Conservation (phyloP, 768 basidiomycete species). For the Mycena indigotica region DNA sequence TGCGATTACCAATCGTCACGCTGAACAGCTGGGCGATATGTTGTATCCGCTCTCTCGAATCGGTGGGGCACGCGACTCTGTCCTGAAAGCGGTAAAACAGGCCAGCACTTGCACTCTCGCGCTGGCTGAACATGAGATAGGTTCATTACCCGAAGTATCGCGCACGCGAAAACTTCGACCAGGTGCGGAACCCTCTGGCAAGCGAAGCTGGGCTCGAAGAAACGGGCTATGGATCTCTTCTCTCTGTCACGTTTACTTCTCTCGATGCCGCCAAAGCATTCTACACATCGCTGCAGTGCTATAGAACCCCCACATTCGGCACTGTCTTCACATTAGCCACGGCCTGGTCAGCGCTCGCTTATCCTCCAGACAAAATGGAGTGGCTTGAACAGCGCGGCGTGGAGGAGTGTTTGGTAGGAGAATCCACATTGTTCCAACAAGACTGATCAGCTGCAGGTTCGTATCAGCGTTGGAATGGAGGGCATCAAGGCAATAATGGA, state of each 20-base stretch:
- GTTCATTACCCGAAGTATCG: conserved; percentile 36
- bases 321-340: conserved; percentile 57
- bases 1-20: conserved; percentile 45
- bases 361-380: conserved; percentile 46
- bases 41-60: conserved; percentile 35
- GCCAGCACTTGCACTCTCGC: background rate
- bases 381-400: conserved; percentile 52
- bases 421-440: background rate
- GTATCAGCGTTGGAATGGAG: conserved; percentile 54
- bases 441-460: conserved; percentile 32
- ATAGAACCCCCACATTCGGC: conserved; percentile 51
- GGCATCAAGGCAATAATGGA: conserved; percentile 36
- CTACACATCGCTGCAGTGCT: conserved; percentile 47
- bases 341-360: conserved; percentile 53
- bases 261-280: conserved; percentile 42
- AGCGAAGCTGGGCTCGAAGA: conserved; percentile 11
- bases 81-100: conserved; percentile 45
- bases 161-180: conserved; percentile 42
- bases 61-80: conserved; percentile 16
- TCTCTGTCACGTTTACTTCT: conserved; percentile 47
- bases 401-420: conserved; percentile 31
- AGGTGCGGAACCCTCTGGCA: conserved; percentile 30
- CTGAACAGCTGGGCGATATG: conserved; percentile 46
- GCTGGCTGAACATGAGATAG: background rate
- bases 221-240: conserved; percentile 39